Evolutionary conservation across 106 monocot genomes (phyloP).

Genomic region (Dioscorea dumetorum): DNA sequence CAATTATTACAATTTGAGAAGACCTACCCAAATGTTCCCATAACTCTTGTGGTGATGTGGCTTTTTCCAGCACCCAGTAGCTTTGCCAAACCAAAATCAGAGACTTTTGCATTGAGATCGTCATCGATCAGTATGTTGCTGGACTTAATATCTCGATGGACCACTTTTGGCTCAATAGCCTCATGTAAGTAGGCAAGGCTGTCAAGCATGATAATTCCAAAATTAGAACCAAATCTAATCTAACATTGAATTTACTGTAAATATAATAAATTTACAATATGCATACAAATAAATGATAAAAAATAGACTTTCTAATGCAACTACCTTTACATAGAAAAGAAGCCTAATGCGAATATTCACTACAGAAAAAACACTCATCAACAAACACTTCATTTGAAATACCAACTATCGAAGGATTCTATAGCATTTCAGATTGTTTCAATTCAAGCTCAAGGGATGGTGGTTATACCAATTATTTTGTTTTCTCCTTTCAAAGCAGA

Average conservation of each 20-base stretch:
- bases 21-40: conserved; percentile 71
- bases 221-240: neutral
- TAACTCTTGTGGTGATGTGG: conserved; percentile 58
- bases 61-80: conserved; percentile 61
- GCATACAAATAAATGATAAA: too few relatives aligned
- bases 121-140: conserved; percentile 67
- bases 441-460: too few relatives aligned
- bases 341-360: too few relatives aligned
- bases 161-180: conserved; percentile 71
- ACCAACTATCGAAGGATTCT: too few relatives aligned
- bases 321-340: too few relatives aligned
- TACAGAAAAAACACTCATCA: too few relatives aligned
- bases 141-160: conserved; percentile 69
- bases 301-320: too few relatives aligned
- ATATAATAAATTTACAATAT: too few relatives aligned
- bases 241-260: neutral
- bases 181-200: conserved; percentile 71
- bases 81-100: conserved; percentile 73
- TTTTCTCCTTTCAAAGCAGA: too few relatives aligned
- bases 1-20: neutral
- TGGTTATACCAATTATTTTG: too few relatives aligned
- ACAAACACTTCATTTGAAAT: too few relatives aligned
- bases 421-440: too few relatives aligned
- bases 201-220: neutral
- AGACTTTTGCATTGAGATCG: conserved; percentile 62